phyloP scores from a whole-genome alignment of 257 asterid species.

The Solanum clarkiae region DNA sequence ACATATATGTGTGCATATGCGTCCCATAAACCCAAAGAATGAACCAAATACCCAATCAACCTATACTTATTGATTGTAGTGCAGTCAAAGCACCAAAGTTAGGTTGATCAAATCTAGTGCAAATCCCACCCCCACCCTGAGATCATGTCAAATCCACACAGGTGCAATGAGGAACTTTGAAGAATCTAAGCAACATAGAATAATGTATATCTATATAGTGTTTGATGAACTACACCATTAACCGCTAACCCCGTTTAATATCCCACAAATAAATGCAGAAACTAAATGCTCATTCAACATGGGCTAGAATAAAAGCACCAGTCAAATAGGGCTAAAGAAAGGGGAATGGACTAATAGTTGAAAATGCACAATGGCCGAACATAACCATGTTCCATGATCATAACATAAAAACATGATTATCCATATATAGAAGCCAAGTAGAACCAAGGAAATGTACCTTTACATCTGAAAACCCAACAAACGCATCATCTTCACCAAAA shows the following conservation, averaged over 20 bases:
- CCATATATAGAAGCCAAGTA: not conserved
- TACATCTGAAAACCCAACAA: conserved; percentile 78
- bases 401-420: not conserved
- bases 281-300: not conserved
- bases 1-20: too few relatives aligned
- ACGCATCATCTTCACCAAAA: conserved; percentile 71
- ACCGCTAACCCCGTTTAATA: not conserved
- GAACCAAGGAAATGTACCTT: conserved; percentile 34
- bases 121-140: not conserved
- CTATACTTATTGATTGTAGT: not conserved
- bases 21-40: not conserved
- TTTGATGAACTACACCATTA: not conserved
- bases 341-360: not conserved
- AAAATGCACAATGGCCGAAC: not conserved
- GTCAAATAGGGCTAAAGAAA: not conserved
- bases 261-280: not conserved
- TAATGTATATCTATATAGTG: not conserved
- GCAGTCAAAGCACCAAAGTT: not conserved
- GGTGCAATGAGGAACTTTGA: not conserved
- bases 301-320: not conserved
- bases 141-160: not conserved
- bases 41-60: not conserved
- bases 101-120: not conserved
- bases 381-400: not conserved
- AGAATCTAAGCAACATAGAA: not conserved